These are phyloP conservation scores for Pleodorina starrii DNA, from an alignment of 139 green algal species.

Conservation along the genomic window DNA sequence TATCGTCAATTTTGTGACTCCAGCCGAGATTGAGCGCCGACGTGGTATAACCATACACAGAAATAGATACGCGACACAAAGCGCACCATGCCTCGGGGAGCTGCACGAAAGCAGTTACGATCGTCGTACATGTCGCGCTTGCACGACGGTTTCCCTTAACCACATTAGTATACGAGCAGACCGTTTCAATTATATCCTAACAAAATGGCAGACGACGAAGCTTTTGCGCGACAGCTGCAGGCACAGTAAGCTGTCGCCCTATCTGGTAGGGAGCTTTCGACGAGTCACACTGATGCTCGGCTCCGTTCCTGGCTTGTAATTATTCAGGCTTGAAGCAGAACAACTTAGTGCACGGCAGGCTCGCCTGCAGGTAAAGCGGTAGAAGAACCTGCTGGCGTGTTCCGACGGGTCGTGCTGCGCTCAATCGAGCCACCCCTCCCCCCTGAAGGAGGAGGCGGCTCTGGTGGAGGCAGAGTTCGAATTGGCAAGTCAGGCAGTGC, in stretches of 20 bases:
- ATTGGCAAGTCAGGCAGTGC: background rate
- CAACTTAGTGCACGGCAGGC: background rate
- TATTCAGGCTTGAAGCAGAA: background rate
- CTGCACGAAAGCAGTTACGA: too few relatives aligned
- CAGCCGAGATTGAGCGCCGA: too few relatives aligned
- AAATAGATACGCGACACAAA: too few relatives aligned
- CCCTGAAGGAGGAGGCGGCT: conserved; percentile 16
- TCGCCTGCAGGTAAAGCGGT: background rate
- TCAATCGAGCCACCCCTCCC: too few relatives aligned
- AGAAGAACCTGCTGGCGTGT: background rate
- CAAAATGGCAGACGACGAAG: conserved; percentile 35
- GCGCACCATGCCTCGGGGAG: too few relatives aligned
- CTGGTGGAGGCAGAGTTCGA: conserved; percentile 50
- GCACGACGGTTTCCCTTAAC: too few relatives aligned
- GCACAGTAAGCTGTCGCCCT: background rate
- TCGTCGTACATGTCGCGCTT: too few relatives aligned
- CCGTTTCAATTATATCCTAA: background rate
- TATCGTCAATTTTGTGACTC: too few relatives aligned
- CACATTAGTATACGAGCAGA: background rate
- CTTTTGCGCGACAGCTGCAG: background rate
- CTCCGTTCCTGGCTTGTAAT: too few relatives aligned
- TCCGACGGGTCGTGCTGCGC: too few relatives aligned
- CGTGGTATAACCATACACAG: too few relatives aligned
- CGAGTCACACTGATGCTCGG: too few relatives aligned
- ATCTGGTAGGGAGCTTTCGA: background rate